Evolutionary conservation across 1,284 basidiomycete species (phyloP), one percentile per base, ranked within the genome.

Genomic region (Tranzscheliella williamsii): DNA sequence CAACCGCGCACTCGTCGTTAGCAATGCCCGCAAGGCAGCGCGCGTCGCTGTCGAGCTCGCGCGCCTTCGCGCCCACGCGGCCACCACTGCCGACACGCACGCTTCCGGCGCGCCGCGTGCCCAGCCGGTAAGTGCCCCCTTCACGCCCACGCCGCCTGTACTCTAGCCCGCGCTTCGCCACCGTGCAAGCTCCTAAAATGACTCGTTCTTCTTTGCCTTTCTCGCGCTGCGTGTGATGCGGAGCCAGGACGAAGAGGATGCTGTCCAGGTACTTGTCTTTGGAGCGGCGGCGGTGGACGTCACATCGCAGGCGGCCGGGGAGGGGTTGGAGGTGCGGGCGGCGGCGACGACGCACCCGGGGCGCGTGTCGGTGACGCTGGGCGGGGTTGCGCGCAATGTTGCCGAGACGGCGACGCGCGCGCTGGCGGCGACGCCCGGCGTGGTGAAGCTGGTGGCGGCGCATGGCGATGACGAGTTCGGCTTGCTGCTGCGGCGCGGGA

Each of bases 341-440:
- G 45, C 47, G n/a, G 60, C 58, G 0, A 70, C 91, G 0, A 98
- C 95, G 0, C 83, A 84, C 6, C 90, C 91, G 0, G 95, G 94
- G 8, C 80, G 74, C 2, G 84, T 97, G 13, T 80, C 80, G 2
- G 66, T 93, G 22, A 84, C 88, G 0, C 81, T 90, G 0, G 95
- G 95, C 2, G 95, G 95, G 12, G 95, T 99, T 3, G 92, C 85
- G 0, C 85, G 93, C 20, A 99, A 99, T 76, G 85, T 98, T 37
- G 90, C 93, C 1, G 90, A 95, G 74, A 90, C 91, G 1, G 84
- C 91, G 2, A 85, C 88, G 66, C 83, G 87, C 18, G 73, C 87
- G 7, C 76, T 86, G 44, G 1, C 30, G 23, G 16, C 35, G n/a
- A 18, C 29, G n/a, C 24, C n/a, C 24, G 20, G 22, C 4, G 38